Conservation (phyloP, 441 rosid species). For the Euphorbia celastroides region DNA sequence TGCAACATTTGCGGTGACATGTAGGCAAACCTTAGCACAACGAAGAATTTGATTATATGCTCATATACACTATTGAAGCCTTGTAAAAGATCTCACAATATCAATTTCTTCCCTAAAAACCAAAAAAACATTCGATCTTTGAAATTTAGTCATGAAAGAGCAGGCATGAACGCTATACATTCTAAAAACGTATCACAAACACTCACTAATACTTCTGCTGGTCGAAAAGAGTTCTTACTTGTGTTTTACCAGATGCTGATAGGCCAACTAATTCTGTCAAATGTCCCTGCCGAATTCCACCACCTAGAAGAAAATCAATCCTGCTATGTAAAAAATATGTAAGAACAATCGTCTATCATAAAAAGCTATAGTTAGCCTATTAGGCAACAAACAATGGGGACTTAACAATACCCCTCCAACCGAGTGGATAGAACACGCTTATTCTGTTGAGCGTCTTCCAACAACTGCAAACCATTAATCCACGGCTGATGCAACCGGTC, state of each 20-base stretch:
- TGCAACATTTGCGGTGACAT: slow-evolving; percentile 54
- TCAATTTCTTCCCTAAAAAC: background rate
- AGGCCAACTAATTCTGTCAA: slow-evolving; percentile 78
- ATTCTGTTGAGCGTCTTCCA: slow-evolving; percentile 44
- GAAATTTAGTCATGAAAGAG: background rate
- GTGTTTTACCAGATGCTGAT: slow-evolving; percentile 88
- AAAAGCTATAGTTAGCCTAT: background rate
- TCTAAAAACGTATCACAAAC: background rate
- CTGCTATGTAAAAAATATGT: slow-evolving; percentile 24
- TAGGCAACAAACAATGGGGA: background rate
- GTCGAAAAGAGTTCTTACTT: slow-evolving; percentile 33
- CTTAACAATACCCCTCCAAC: slow-evolving; percentile 40
- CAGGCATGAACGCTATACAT: background rate
- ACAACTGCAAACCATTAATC: slow-evolving; percentile 52
- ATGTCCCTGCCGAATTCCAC: slow-evolving; percentile 64
- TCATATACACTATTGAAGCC: background rate
- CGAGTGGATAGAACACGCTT: slow-evolving; percentile 55
- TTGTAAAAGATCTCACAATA: background rate
- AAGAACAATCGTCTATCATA: background rate
- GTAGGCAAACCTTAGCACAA: slow-evolving; percentile 56
- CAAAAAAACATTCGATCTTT: background rate
- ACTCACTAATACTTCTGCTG: background rate
- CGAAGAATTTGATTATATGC: slow-evolving; percentile 10
- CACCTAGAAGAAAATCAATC: slow-evolving; percentile 61
- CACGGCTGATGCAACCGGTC: slow-evolving; percentile 46